Conservation (phyloP, 108 stramenopile genomes). For the Heterococcus sp. region DNA sequence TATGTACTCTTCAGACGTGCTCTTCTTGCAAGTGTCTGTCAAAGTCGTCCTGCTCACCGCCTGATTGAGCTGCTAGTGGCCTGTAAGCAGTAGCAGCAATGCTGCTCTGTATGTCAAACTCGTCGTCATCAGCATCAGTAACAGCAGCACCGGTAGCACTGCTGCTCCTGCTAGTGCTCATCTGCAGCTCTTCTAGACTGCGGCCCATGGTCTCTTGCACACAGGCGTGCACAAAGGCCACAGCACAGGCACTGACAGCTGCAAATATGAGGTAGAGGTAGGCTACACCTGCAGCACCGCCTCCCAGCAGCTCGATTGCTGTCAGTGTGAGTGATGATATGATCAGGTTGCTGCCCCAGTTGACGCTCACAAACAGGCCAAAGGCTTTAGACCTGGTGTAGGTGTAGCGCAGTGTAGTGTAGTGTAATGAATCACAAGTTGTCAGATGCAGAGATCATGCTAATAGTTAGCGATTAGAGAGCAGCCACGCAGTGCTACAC, state of each 20-base stretch:
- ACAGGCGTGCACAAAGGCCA: not conserved
- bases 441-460: no score
- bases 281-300: not conserved
- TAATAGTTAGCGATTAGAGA: no score
- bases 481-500: no score
- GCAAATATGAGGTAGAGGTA: not conserved
- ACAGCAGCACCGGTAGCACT: no score
- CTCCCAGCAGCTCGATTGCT: not conserved
- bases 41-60: no score
- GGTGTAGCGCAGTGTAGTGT: no score
- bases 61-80: no score
- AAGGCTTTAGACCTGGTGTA: not conserved
- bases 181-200: not conserved
- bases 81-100: not conserved
- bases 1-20: no score
- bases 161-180: not conserved
- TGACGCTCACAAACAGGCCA: not conserved
- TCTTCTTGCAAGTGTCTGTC: no score
- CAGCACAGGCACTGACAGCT: not conserved
- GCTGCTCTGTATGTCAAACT: not conserved
- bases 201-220: not conserved
- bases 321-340: not conserved
- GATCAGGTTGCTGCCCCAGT: not conserved
- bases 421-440: no score
- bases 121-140: no score